Conservation (phyloP, 768 basidiomycete genomes). For the Hirschioporus abietinus region DNA sequence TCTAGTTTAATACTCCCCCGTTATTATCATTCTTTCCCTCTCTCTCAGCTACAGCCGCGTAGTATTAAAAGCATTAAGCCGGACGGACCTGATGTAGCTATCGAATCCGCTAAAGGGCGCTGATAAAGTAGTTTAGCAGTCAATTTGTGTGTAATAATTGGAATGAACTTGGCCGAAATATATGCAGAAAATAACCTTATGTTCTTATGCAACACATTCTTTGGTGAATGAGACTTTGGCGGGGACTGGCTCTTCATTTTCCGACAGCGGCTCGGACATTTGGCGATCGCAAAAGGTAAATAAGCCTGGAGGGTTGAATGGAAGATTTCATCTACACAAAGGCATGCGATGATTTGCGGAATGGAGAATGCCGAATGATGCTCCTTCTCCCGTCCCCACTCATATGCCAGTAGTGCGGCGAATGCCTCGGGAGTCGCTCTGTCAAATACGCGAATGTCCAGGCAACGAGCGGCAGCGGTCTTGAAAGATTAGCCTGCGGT, state of each 20-base stretch:
- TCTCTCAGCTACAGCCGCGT: neutral
- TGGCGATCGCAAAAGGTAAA: neutral
- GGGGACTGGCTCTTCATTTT: neutral
- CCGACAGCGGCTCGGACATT: too few relatives aligned
- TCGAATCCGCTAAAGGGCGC: slow-evolving; percentile 1
- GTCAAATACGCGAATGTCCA: too few relatives aligned
- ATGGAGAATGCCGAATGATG: neutral
- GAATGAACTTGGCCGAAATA: neutral
- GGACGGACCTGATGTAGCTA: neutral
- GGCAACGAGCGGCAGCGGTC: too few relatives aligned
- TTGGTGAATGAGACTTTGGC: neutral
- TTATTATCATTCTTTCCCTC: neutral
- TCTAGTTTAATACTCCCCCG: neutral
- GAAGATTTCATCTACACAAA: neutral
- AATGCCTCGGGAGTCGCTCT: too few relatives aligned
- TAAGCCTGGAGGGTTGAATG: neutral
- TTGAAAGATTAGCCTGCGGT: too few relatives aligned
- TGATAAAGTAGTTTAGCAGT: slow-evolving; percentile 1
- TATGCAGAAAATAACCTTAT: neutral
- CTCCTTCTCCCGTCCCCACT: too few relatives aligned
- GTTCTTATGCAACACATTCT: neutral
- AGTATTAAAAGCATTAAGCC: neutral
- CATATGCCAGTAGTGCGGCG: too few relatives aligned
- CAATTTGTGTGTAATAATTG: slow-evolving; percentile 1
- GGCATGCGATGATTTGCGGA: neutral